phyloP scores from a whole-genome alignment of 2,329 filamentous ascomycete species.

The Remersonia thermophila region DNA sequence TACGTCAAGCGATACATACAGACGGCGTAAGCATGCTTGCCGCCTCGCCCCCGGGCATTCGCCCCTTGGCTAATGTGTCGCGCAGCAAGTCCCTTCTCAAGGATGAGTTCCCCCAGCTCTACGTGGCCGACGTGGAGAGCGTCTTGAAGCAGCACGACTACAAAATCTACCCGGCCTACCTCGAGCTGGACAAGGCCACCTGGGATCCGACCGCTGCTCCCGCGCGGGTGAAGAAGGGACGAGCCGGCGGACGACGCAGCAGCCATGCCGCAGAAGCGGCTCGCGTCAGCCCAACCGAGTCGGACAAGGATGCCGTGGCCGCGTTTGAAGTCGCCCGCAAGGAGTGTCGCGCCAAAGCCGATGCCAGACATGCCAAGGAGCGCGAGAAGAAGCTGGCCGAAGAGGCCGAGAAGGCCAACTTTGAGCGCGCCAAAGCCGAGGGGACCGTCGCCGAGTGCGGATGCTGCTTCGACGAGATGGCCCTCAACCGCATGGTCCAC shows the following conservation, averaged over 20 bases:
- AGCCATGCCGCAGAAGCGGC: too few relatives aligned
- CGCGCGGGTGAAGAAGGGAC: constrained; percentile 16
- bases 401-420: constrained; percentile 28
- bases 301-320: constrained; percentile 22
- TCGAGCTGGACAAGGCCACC: constrained; percentile 20
- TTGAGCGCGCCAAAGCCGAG: constrained; percentile 28
- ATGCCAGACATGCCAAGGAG: constrained; percentile 16
- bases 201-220: not conserved
- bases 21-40: constrained; percentile 9
- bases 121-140: constrained; percentile 17
- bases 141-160: constrained; percentile 17
- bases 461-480: constrained; percentile 58
- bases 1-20: constrained; percentile 12
- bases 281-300: too few relatives aligned
- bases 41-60: too few relatives aligned
- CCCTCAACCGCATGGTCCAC: constrained; percentile 54
- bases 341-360: constrained; percentile 18
- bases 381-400: constrained; percentile 18
- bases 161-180: constrained; percentile 25
- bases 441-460: constrained; percentile 54
- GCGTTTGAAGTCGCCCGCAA: constrained; percentile 29
- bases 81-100: constrained; percentile 21
- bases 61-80: too few relatives aligned
- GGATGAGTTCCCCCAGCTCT: constrained; percentile 25
- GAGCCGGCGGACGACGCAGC: too few relatives aligned